Percentiles rank a stretch among this genome's conserved stretches.
These are phyloP conservation scores for Lodderomyces parapsilosis DNA, from an alignment of 1,139 yeast species.

Conservation along the genomic window DNA sequence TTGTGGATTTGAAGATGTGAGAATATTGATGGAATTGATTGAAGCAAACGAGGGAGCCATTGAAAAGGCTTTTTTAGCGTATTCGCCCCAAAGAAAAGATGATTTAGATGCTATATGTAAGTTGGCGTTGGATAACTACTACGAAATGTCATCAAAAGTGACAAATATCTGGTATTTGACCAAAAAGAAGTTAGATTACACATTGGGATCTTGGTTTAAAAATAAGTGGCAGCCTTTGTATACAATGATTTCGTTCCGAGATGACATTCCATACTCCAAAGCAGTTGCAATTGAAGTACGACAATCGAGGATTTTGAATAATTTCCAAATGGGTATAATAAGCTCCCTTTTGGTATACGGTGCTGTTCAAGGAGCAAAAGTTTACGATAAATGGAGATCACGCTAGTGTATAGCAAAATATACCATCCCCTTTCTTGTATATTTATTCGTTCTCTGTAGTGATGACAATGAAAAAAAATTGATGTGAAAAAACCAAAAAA, in stretches of 20 bases:
- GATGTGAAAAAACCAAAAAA: too few species aligned
- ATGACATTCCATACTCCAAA: conserved; percentile 72
- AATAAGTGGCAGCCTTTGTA: conserved; percentile 79
- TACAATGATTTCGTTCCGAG: conserved; percentile 88
- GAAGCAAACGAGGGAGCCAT: conserved; percentile 43
- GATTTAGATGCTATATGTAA: conserved; percentile 77
- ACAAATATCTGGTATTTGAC: conserved; percentile 60
- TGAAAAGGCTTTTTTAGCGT: conserved; percentile 52
- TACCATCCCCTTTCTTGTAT: too few species aligned
- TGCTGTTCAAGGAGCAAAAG: conserved; percentile 8
- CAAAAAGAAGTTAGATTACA: conserved; percentile 66
- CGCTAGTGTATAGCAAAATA: too few species aligned
- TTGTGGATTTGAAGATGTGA: conserved; percentile 91
- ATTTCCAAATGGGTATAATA: conserved; percentile 22
- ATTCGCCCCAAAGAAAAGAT: conserved; percentile 55
- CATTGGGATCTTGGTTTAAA: conserved; percentile 51
- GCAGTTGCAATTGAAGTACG: conserved; percentile 59
- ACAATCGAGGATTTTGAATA: conserved; percentile 45
- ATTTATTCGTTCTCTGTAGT: too few species aligned
- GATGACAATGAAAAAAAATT: too few species aligned
- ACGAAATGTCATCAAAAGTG: conserved; percentile 86
- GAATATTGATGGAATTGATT: conserved; percentile 58
- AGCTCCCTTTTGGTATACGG: conserved; percentile 17
- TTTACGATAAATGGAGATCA: conserved; percentile 2
- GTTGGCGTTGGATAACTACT: conserved; percentile 77